Base-by-base conservation (phyloP, 208 protist genomes). In the Leishmania mexicana region DNA sequence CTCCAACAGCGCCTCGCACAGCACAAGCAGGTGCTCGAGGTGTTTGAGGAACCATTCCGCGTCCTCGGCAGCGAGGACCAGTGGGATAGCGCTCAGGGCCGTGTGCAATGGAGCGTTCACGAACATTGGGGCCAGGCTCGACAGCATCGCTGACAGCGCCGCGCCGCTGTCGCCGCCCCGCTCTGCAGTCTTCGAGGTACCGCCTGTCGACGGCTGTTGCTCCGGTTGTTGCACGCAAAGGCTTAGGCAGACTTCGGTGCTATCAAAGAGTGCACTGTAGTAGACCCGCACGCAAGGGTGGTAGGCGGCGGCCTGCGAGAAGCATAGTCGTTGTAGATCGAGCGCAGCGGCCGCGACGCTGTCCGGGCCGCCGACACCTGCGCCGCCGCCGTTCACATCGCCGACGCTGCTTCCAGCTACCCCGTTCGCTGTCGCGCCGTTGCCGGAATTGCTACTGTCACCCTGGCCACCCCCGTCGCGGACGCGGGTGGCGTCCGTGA, bases 31-130 rank as follows among this genome's bases (percentile, higher is more conserved):
- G 2, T 45, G 28, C 57, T 91, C 85, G 17, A 97, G 88, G 76
- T 89, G 83, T 7, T 53, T 31, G 38, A 95, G 85, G 47, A 95
- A 89, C 92, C 92, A 97, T 65, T 83, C 79, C 10, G 92, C 90
- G 62, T 95, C 90, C 11, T 90, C 83, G 1, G 86, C 78, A 42
- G 88, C 83, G 45, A 91, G 80, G 31, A 95, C 85, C 19, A 96
- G 83, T 53, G 92, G 94, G 38, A 97, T 88, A 51, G 94, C 91
- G 28, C 83, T 92, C 54, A 97, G 57, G 45, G 94, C 94, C 7
- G 88, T 89, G 83, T 96, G 89, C 49, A 97, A 83, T 45, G 90
- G 89, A 17, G 75, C 79, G 11, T 84, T 84, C 24, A 94, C 58
- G 76, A 96, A 95, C 11, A 90, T 78, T 81, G 60, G 62, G 73